Base-by-base conservation (phyloP, 441 rosid genomes). In the Syzygium malaccense region DNA sequence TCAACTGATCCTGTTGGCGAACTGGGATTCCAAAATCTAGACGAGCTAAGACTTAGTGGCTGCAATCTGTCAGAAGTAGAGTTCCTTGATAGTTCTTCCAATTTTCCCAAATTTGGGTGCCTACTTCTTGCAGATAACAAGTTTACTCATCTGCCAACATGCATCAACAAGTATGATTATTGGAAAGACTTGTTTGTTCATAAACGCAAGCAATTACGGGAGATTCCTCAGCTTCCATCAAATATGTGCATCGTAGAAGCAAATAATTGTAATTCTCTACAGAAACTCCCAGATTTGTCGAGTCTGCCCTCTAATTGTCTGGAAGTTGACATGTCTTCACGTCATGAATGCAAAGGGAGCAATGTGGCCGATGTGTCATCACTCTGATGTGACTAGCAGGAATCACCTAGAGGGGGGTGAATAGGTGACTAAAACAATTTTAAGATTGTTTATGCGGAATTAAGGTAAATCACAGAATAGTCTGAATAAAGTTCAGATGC, bases 11-110 rank as follows among this genome's bases (percentile, higher is more conserved):
- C 10, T 3, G 1, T n/a, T n/a, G 33, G 68, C 0, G 0, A 0
- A 14, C 2, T 62, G 0, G 33, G 68, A 62, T n/a, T 62, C 9
- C 68, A 0, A n/a, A n/a, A 7, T 3, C 33, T 62, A n/a, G 9
- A 0, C 19, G 13, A 5, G 28, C 32, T 60, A 6, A 4, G 0
- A 0, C 58, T 56, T 56, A 1, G 2, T 8, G 58, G 1, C 0
- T n/a, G 68, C 19, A 62, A n/a, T 62, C 1, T 62, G 14, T 62
- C 0, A 7, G 10, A n/a, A 14, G 19, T 14, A 14, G 33, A n/a
- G 1, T 62, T 62, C 10, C 68, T 62, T 7, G 33, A 62, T 8
- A 62, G 10, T 62, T 14, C 0, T n/a, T 62, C 68, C 9, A 28
- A 1, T 62, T 62, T 14, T 62, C 33, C 68, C 0, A 14, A 14